Percentiles rank a stretch among this genome's conserved stretches.
Conservation (phyloP, 257 asterid genomes). For the Hygrophila difformis region DNA sequence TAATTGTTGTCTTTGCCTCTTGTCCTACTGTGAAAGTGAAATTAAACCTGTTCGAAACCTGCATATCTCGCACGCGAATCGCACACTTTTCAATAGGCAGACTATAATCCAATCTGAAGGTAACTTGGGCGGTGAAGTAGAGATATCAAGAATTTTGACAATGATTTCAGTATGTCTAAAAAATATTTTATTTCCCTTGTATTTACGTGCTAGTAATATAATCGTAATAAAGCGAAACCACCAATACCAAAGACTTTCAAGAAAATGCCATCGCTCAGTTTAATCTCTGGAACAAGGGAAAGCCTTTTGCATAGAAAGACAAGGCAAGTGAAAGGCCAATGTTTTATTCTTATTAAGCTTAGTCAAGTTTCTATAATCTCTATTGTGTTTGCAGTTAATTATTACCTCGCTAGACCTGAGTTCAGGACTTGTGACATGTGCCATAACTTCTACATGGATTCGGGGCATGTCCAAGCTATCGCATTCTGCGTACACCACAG, state of each 20-base stretch:
- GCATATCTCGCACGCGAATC: neutral
- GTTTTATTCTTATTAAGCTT: too few species aligned
- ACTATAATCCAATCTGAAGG: too few species aligned
- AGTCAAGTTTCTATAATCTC: too few species aligned
- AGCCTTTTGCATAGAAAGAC: too few species aligned
- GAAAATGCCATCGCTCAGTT: too few species aligned
- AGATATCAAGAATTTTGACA: neutral
- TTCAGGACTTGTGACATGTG: constrained; percentile 95
- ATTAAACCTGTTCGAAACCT: constrained; percentile 85
- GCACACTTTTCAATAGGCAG: too few species aligned
- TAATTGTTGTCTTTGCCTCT: constrained; percentile 69
- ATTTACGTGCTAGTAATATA: too few species aligned
- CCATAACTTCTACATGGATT: constrained; percentile 80
- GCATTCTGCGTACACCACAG: constrained; percentile 71
- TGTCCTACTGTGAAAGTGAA: constrained; percentile 81
- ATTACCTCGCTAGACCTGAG: constrained; percentile 68
- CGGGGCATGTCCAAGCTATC: constrained; percentile 63
- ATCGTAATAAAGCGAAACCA: too few species aligned
- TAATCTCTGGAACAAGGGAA: too few species aligned
- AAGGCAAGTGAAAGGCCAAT: too few species aligned
- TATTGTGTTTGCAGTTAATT: neutral
- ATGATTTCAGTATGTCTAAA: neutral
- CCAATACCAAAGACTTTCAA: too few species aligned
- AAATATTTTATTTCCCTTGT: too few species aligned
- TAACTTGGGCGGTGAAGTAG: neutral